A percentile compares a stretch with the other conserved stretches of the same genome.
phyloP scores from a whole-genome alignment of 2,329 filamentous ascomycete genomes.

The Hirsutella minnesotensis region DNA sequence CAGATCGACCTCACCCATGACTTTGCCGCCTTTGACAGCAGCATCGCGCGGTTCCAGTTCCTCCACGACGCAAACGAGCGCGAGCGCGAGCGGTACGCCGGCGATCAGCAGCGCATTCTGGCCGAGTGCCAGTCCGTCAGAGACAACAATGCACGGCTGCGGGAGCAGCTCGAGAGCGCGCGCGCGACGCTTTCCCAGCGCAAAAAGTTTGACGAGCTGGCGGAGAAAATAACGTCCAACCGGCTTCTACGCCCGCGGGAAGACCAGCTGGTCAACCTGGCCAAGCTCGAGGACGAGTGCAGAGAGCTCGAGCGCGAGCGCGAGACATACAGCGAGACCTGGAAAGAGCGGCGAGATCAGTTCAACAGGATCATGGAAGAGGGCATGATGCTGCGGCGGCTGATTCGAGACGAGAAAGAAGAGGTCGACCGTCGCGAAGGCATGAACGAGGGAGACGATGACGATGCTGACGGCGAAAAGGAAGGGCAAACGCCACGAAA shows the following conservation, averaged over 20 bases:
- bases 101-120: conserved; percentile 68
- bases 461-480: conserved; percentile 35
- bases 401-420: conserved; percentile 92
- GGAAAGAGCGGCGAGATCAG: conserved; percentile 74
- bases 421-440: conserved; percentile 82
- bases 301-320: conserved; percentile 77
- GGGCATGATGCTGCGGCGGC: conserved; percentile 69
- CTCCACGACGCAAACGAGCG: conserved; percentile 70
- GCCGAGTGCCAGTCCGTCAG: conserved; percentile 67
- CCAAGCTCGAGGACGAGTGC: conserved; percentile 80
- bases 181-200: conserved; percentile 64
- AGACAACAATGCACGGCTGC: conserved; percentile 60
- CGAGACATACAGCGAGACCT: conserved; percentile 67
- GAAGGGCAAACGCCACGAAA: conserved; percentile 38
- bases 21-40: conserved; percentile 78
- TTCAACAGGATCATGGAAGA: conserved; percentile 85
- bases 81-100: conserved; percentile 73
- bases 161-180: conserved; percentile 64
- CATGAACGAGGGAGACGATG: conserved; percentile 58
- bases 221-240: conserved; percentile 77
- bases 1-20: conserved; percentile 78
- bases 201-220: conserved; percentile 78
- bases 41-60: conserved; percentile 78
- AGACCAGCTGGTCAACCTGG: conserved; percentile 66
- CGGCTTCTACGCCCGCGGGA: conserved; percentile 69